Evolutionary conservation across 2,329 filamentous ascomycete species (phyloP), one percentile per base, ranked within the genome.

Genomic region (Aspergillus novoparasiticus): DNA sequence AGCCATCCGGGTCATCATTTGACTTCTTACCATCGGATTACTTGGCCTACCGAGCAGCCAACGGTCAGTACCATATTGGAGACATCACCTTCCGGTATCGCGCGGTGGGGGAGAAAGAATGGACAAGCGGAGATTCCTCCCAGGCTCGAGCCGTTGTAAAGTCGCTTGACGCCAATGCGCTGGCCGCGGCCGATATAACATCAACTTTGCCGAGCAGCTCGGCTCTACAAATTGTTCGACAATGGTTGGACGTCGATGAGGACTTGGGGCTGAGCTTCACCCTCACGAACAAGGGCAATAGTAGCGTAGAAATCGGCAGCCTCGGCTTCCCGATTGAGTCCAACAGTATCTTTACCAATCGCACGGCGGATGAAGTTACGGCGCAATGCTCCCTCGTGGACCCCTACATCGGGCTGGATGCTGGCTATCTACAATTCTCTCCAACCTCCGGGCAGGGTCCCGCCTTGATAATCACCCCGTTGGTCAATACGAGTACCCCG

Each of bases 331-430:
- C 86, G 0, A 80, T 85, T 23, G 85, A 87, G 70, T 86, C 88
- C 76, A 88, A 88, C 75, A 88, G 84, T 71, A 87, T 89, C 67
- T 88, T 88, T 69, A 86, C 81, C 14, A 78, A 78, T 51, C 80
- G 85, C 10, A 72, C 75, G 1, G 80, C 85, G 0, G 74, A 75
- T 2, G 81, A 85, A 8, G 86, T 83, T 8, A 81, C 83, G 59
- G 72, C 76, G 0, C 78, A 80, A 30, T 88, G 86, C 69, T 84
- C 84, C 0, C 78, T 88, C 3, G 80, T 84, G 0, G 86, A 89
- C 61, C 86, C 86, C 0, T 87, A 87, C 59, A 82, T 88, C n/a
- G 86, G 86, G 2, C 78, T 87, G 62, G 78, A 87, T 58, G 86
- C 84, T 0, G 86, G 86, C 0, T 85, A 86, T 61, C 79, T 88